Conservation (phyloP, 352 stramenopile genomes). For the Phytophthora sp. region DNA sequence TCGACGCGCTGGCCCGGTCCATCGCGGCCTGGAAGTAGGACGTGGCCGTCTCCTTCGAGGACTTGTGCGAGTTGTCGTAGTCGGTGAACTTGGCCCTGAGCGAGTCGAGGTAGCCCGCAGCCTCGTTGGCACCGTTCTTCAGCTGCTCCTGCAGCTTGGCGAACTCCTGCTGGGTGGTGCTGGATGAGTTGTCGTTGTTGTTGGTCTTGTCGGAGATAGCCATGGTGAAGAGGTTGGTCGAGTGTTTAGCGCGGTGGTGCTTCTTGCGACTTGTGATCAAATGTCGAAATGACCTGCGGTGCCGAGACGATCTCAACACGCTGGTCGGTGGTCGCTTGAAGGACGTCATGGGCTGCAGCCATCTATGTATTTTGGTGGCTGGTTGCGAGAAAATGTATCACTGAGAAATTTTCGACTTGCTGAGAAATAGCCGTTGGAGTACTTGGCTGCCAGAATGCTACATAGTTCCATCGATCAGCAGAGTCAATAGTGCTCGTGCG, state of each 20-base stretch:
- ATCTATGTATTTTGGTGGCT: slow-evolving; percentile 4
- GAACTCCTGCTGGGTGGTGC: slow-evolving; percentile 35
- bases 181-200: slow-evolving; percentile 21
- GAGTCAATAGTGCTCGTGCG: too few species aligned
- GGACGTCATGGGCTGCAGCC: background rate
- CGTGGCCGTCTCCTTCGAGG: slow-evolving; percentile 36
- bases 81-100: slow-evolving; percentile 47
- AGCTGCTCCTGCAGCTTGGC: slow-evolving; percentile 46
- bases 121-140: slow-evolving; percentile 32
- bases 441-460: too few species aligned
- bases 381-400: slow-evolving; percentile 21
- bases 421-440: slow-evolving; percentile 8
- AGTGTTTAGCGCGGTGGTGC: background rate
- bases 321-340: background rate
- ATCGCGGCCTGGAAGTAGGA: slow-evolving; percentile 46
- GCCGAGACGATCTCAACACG: background rate
- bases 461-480: too few species aligned
- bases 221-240: slow-evolving; percentile 9
- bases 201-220: slow-evolving; percentile 27
- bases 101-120: slow-evolving; percentile 38
- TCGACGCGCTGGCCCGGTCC: slow-evolving; percentile 26
- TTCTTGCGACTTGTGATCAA: slow-evolving; percentile 17
- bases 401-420: slow-evolving; percentile 10
- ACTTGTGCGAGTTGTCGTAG: slow-evolving; percentile 51
- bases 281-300: slow-evolving; percentile 10